Evolutionary conservation across 441 rosid genomes (phyloP).

Genomic region (Metrosideros polymorpha): DNA sequence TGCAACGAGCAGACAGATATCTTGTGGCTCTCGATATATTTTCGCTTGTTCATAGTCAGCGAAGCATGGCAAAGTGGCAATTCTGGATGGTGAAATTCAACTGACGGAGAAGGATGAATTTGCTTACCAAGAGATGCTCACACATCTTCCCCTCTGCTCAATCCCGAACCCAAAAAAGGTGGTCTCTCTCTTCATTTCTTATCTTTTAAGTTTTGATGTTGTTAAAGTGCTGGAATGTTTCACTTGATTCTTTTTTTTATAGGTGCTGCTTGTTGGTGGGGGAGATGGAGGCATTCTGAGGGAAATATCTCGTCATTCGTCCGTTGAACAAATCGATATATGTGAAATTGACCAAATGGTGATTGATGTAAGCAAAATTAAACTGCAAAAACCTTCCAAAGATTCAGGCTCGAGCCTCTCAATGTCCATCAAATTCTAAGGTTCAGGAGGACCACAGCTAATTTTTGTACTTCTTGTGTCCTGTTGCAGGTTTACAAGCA

Average conservation of each 20-base stretch:
- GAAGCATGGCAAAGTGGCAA: background rate
- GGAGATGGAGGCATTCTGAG: background rate
- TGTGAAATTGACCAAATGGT: background rate
- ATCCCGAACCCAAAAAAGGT: background rate
- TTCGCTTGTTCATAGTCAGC: background rate
- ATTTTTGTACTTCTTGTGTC: background rate
- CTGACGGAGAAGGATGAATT: background rate
- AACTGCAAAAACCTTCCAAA: background rate
- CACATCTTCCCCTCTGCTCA: background rate
- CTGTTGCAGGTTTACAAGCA: background rate
- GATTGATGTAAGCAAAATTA: background rate
- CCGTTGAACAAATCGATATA: background rate
- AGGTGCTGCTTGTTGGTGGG: background rate
- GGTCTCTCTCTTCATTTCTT: background rate
- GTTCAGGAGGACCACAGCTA: background rate
- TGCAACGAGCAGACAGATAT: background rate
- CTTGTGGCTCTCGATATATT: background rate
- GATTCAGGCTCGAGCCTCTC: background rate
- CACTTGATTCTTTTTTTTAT: background rate
- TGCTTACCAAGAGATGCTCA: background rate
- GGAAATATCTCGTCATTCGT: background rate
- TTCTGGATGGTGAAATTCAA: background rate
- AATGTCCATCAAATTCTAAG: background rate
- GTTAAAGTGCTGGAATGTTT: background rate
- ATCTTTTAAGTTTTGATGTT: background rate